Evolutionary conservation across 345 rosid species (phyloP).

Genomic region (Populus nigra): DNA sequence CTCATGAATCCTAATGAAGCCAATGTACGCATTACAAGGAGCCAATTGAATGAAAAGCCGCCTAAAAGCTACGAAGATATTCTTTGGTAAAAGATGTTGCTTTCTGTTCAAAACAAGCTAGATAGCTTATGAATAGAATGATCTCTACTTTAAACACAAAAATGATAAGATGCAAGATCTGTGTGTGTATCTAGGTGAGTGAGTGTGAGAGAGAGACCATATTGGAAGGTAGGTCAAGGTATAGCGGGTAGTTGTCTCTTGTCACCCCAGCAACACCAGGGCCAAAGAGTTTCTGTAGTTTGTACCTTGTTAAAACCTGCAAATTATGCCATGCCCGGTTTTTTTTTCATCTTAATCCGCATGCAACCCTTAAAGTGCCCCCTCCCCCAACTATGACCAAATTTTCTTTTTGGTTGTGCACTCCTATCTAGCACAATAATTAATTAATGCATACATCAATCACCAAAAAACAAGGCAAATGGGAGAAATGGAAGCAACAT

Average conservation of each 20-base stretch:
- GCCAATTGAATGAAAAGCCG: neutral
- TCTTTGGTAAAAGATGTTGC: neutral
- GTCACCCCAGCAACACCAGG: constrained; percentile 64
- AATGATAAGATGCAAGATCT: neutral
- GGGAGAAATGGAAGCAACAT: neutral
- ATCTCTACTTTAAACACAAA: neutral
- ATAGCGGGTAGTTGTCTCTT: constrained; percentile 49
- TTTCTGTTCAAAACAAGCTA: neutral
- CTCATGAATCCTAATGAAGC: neutral
- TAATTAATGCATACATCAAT: neutral
- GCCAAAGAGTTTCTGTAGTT: constrained; percentile 72
- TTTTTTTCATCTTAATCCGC: neutral
- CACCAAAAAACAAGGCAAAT: neutral
- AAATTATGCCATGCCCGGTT: neutral
- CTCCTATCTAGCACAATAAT: neutral
- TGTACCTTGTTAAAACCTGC: constrained; percentile 79
- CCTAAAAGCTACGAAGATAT: neutral
- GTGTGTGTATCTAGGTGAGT: neutral
- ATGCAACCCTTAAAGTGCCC: no score
- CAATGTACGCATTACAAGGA: neutral
- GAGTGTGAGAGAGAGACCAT: constrained; percentile 47
- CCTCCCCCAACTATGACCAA: neutral
- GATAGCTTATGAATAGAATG: neutral
- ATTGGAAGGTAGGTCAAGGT: constrained; percentile 87
- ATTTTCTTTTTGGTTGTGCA: neutral